Conservation (phyloP, 768 basidiomycete species). For the Auricularia sp. region DNA sequence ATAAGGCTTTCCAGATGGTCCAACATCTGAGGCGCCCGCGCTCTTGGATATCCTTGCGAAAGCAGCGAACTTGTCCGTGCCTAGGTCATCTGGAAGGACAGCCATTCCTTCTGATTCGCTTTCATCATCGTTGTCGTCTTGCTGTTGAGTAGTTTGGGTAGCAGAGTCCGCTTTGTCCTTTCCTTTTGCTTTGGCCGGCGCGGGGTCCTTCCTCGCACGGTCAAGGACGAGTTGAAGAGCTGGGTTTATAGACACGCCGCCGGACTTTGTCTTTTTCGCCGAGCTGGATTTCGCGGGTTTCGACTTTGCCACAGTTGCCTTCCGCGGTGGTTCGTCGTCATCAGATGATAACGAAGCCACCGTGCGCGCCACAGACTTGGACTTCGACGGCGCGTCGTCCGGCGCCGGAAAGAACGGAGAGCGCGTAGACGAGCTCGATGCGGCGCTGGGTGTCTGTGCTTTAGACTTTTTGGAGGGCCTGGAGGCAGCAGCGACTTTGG, state of each 20-base stretch:
- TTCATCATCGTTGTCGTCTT: conserved; percentile 17
- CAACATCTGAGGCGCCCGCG: conserved; percentile 30
- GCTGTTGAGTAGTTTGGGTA: conserved; percentile 2
- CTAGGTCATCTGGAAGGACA: background rate
- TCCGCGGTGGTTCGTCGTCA: conserved; percentile 15
- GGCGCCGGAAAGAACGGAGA: conserved; percentile 12
- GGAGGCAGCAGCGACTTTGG: background rate
- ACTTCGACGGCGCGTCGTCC: conserved; percentile 13
- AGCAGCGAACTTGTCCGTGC: background rate
- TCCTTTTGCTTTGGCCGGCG: conserved; percentile 7
- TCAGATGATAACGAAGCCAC: background rate
- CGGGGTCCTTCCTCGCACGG: background rate
- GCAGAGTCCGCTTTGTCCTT: conserved; percentile 13
- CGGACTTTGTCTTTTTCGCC: background rate
- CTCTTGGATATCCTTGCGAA: background rate
- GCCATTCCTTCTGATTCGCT: conserved; percentile 11
- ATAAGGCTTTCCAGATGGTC: conserved; percentile 60
- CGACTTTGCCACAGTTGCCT: background rate
- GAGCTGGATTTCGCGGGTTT: background rate
- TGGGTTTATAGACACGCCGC: too few species aligned
- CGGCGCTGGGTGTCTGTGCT: background rate
- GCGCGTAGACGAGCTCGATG: background rate
- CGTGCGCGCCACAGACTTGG: background rate
- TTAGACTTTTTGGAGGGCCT: background rate
- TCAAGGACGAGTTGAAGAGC: too few species aligned